These are phyloP conservation scores for Naganishia sp. DNA, from an alignment of 1,284 basidiomycete species.

Conservation along the genomic window DNA sequence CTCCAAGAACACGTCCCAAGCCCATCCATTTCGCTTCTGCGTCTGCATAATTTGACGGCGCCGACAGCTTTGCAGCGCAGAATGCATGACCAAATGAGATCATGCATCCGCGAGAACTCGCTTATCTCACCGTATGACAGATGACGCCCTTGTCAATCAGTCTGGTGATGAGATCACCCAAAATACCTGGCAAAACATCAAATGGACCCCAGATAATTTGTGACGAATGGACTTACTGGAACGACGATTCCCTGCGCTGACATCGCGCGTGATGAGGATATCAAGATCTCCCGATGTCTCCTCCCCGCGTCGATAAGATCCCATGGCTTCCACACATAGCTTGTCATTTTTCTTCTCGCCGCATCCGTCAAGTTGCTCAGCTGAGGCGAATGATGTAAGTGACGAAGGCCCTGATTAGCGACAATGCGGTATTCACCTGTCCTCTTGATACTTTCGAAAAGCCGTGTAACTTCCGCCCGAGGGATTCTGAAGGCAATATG, in stretches of 20 bases:
- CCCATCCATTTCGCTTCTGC: constrained; percentile 69
- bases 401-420: too few species aligned
- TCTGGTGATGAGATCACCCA: constrained; percentile 61
- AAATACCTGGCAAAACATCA: constrained; percentile 58
- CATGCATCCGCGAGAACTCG: not conserved
- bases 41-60: constrained; percentile 24
- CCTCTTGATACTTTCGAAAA: constrained; percentile 70
- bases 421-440: constrained; percentile 58
- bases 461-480: constrained; percentile 68
- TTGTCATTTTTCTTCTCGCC: constrained; percentile 59
- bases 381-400: not conserved
- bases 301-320: constrained; percentile 79
- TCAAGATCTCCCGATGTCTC: constrained; percentile 84
- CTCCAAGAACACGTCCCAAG: constrained; percentile 59
- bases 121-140: constrained; percentile 65
- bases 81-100: not conserved
- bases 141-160: constrained; percentile 66
- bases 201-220: not conserved
- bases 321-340: constrained; percentile 81
- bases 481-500: constrained; percentile 73
- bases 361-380: constrained; percentile 63
- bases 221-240: constrained; percentile 56
- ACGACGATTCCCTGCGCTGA: constrained; percentile 71
- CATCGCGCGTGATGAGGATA: constrained; percentile 75
- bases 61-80: constrained; percentile 38